phyloP scores from a whole-genome alignment of 306 rosid genomes.

The Cicer chorassanicum region DNA sequence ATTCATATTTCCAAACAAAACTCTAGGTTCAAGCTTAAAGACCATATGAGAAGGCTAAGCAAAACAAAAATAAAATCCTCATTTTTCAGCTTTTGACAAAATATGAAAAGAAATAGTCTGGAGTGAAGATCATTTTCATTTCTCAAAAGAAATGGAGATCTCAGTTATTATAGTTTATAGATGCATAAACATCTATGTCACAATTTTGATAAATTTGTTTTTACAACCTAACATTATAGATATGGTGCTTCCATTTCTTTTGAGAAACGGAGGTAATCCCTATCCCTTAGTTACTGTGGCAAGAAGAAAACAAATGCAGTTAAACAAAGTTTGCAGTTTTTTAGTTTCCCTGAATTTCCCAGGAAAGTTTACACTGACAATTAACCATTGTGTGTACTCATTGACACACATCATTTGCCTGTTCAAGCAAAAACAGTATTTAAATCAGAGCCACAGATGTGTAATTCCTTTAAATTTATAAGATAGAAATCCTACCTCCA shows the following conservation, averaged over 20 bases:
- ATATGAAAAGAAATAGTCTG: background rate
- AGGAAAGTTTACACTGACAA: slow-evolving; percentile 15
- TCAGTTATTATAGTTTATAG: background rate
- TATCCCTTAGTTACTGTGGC: background rate
- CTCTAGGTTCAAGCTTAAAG: background rate
- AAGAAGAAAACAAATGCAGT: slow-evolving; percentile 24
- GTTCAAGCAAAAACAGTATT: background rate
- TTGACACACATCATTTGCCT: slow-evolving; percentile 10
- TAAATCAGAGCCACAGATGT: slow-evolving; percentile 17
- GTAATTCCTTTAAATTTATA: slow-evolving; percentile 20
- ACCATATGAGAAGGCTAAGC: background rate
- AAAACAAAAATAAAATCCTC: slow-evolving; percentile 18
- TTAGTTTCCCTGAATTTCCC: slow-evolving; percentile 22
- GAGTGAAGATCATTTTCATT: background rate
- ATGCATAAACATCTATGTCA: background rate
- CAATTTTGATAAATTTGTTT: background rate
- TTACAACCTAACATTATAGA: background rate
- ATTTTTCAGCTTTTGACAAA: slow-evolving; percentile 13
- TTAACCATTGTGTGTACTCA: background rate
- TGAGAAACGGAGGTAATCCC: background rate
- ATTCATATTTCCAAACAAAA: slow-evolving; percentile 9
- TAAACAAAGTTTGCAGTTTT: slow-evolving; percentile 6
- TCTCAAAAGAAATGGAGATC: background rate
- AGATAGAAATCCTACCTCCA: slow-evolving; percentile 63
- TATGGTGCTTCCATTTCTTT: background rate